Evolutionary conservation across 2,329 filamentous ascomycete genomes (phyloP), one percentile per base, ranked within the genome.

Genomic region (Penicillium sp.): DNA sequence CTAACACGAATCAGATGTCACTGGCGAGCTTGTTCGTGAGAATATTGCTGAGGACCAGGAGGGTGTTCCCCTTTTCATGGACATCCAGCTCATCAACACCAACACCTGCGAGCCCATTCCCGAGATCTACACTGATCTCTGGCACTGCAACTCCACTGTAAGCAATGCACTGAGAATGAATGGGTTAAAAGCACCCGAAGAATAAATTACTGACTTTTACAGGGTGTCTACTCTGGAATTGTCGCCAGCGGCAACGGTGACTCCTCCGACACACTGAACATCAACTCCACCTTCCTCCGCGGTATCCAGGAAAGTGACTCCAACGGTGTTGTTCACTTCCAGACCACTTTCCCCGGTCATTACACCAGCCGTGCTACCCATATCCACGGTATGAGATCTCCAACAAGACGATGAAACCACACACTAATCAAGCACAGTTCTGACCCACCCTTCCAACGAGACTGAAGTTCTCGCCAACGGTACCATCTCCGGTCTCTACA

Each of bases 401-500:
- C 31, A 18, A 5, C 18, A 1, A 16, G 7, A 32, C 9, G 1
- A 4, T 14, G 8, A 9, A 29, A n/a, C 16, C 16, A 11, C 21
- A 11, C 5, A 38, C 55, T 53, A 45, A 58, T n/a, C 13, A 4
- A 27, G 9, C 4, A 24, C 6, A 68, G 62, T 75, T 7, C 60
- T 73, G 32, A 66, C 70, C 9, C 72, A 74, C 62, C 48, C 63
- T 1, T 55, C 54, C 45, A 67, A 68, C 49, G 60, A 63, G 27
- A 69, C 68, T 9, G 68, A 67, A 10, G 64, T 76, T 6, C 72
- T 77, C 43, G 60, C 74, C 44, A 84, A 80, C 64, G 81, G 79
- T 50, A 81, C 82, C 53, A 77, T 83, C 57, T 69, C 71, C 39
- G 80, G 77, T 55, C 75, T 76, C 14, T 70, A 68, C 55, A 63